A percentile compares a stretch with the other conserved stretches of the same genome.
Evolutionary conservation across 345 rosid genomes (phyloP).

Genomic region (Salix exigua): DNA sequence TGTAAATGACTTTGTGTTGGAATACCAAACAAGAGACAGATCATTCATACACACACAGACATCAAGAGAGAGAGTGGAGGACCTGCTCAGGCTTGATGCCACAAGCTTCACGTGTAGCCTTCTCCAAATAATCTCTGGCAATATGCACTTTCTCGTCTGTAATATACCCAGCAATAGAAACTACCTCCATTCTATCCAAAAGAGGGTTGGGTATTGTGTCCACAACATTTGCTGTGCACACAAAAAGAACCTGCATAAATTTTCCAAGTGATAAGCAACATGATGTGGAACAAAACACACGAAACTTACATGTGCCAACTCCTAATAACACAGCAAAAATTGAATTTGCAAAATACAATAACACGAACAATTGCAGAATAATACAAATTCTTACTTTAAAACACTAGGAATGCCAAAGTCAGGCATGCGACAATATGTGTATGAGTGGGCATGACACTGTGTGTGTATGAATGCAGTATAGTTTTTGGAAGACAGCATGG

Average conservation of each 20-base stretch:
- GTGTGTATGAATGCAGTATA: neutral
- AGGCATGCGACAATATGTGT: neutral
- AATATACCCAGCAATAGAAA: constrained; percentile 94
- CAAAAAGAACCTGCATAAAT: constrained; percentile 76
- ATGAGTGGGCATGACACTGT: too few relatives aligned
- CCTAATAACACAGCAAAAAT: neutral
- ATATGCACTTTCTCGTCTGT: constrained; percentile 98
- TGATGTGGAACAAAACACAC: neutral
- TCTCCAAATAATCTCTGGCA: constrained; percentile 96
- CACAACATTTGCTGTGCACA: constrained; percentile 98
- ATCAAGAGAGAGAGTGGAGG: constrained; percentile 1
- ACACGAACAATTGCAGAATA: neutral
- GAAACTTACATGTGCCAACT: neutral
- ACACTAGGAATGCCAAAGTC: neutral
- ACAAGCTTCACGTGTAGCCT: constrained; percentile 76
- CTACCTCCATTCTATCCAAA: constrained; percentile 98
- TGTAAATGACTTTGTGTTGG: neutral
- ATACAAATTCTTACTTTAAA: neutral
- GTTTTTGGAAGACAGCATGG: neutral
- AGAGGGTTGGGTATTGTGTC: constrained; percentile 95
- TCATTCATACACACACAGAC: neutral
- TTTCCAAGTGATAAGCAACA: constrained; percentile 11
- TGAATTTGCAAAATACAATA: neutral
- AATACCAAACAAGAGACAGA: neutral
- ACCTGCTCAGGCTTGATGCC: constrained; percentile 96